Evolutionary conservation across 495 filamentous ascomycete genomes (phyloP).

Genomic region (Immersiella caudata): DNA sequence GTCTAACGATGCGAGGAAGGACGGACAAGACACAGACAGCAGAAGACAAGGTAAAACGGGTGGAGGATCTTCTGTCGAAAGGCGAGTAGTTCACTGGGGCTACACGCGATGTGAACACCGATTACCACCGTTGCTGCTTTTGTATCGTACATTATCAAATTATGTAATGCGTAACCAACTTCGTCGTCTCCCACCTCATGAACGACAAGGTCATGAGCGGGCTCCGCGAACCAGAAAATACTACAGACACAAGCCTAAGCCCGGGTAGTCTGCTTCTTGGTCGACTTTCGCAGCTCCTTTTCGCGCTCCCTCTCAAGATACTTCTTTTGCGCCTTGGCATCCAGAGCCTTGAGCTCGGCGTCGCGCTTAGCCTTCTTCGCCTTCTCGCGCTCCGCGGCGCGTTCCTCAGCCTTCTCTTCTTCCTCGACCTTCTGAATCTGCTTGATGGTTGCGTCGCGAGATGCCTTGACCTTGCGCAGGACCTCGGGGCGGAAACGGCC

Average conservation of each 20-base stretch:
- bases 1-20: conserved; percentile 25
- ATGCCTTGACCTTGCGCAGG: conserved; percentile 74
- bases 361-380: conserved; percentile 93
- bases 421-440: conserved; percentile 81
- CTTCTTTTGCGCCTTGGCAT: conserved; percentile 92
- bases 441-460: conserved; percentile 79
- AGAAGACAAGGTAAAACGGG: conserved; percentile 49
- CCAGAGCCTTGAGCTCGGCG: conserved; percentile 74
- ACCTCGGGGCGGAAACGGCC: conserved; percentile 92
- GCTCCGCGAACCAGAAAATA: not conserved
- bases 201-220: not conserved
- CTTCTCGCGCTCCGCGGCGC: conserved; percentile 74
- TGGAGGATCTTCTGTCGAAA: conserved; percentile 45
- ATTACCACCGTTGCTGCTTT: not conserved
- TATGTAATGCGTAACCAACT: not conserved
- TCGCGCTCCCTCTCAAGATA: conserved; percentile 89
- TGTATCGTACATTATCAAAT: not conserved
- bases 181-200: not conserved
- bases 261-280: conserved; percentile 68
- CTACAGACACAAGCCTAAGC: conserved; percentile 30
- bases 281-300: conserved; percentile 71
- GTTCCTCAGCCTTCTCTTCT: conserved; percentile 93
- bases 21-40: conserved; percentile 55
- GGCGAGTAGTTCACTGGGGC: conserved; percentile 13
- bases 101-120: not conserved